Evolutionary conservation across 164 flowering plant genomes (phyloP), one percentile per base, ranked within the genome.

Genomic region (Echeveria elegans): DNA sequence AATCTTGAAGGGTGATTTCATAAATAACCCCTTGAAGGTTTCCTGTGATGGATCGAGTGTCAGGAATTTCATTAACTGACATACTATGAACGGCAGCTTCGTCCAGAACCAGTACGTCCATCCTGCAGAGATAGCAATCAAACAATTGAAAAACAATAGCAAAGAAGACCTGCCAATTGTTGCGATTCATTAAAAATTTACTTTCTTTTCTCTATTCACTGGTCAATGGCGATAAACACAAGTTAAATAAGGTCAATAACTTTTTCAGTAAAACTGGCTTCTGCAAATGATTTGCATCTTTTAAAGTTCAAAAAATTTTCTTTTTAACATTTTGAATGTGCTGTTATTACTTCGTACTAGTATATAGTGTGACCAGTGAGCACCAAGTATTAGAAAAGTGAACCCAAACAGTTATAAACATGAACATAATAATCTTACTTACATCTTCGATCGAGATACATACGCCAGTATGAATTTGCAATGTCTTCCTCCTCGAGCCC

Each of bases 381-480:
- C 28, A 41, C 30, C 47, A 29, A 24, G 29, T 41, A 36, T 24
- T 34, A 23, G 2, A 28, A 37, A 68, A 23, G 30, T 26, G 23
- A 21, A 23, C 26, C 34, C 4, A 15, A 31, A 18, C 1, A 5
- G 6, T 15, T 14, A 5, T 6, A 40, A 37, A 30, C 19, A 31
- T 30, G 32, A 30, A 5, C 3, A 66, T 12, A 32, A 59, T 40
- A 14, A 8, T 74, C 89, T 83, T n/a, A n/a, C 89, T 83, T 77
- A 86, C 98, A 50, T 72, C 76, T 83, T 92, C 11, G 92, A 82
- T 72, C 96, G 82, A 38, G 96, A 92, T 45, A 92, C 88, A 67
- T 92, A 89, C 24, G 80, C 94, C 12, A 92, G 78, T 61, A 92
- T 77, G 81, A 89, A 89, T 73, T 79, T 89, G 88, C 95, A 86